Base-by-base conservation (phyloP, 768 basidiomycete genomes). In the Tricholoma matsutake region DNA sequence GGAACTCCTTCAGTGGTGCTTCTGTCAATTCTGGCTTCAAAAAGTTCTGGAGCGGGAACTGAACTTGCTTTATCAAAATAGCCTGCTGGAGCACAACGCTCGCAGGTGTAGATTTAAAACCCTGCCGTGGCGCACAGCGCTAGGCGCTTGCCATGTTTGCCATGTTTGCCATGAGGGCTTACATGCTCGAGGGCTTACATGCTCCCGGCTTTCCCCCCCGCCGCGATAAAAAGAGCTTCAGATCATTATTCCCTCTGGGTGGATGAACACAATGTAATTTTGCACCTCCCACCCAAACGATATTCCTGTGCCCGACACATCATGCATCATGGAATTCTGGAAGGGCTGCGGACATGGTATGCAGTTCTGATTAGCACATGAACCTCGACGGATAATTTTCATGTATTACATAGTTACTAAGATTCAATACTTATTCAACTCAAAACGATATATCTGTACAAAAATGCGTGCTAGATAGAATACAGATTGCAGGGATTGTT, bases 401-500 rank as follows among this genome's bases (percentile, higher is more conserved):
- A 3, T 22, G 20, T 22, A 45, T 45, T 18, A 49, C 6, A 25
- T 49, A 4, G 29, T 5, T 18, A 28, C 29, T 28, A 51, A 29
- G 28, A 4, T 6, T 28, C 47, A 9, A 13, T 51, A 28, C 29
- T 29, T 29, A 51, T 51, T 51, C 28, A 8, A 45, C 43, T 45
- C 20, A 22, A 16, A 51, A 5, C 29, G 18, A 28, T 28, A 55
- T 34, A 55, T 35, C 25, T n/a, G n/a, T 55, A 39, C 34, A 31
- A 53, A 43, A 56, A 56, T 56, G 55, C 29, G 25, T 57, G 29
- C 34, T 57, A 45, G 41, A 60, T 62, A 62, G 60, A 67, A 64
- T 71, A 68, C 67, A 71, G 61, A 67, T 54, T 63, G 54, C 70
- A 64, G 70, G 86, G 88, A 89, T 89, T 89, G 88, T 89, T 89